Base-by-base conservation (phyloP, 192 early-diverging fungal species). In the Umbelopsis ramanniana region DNA sequence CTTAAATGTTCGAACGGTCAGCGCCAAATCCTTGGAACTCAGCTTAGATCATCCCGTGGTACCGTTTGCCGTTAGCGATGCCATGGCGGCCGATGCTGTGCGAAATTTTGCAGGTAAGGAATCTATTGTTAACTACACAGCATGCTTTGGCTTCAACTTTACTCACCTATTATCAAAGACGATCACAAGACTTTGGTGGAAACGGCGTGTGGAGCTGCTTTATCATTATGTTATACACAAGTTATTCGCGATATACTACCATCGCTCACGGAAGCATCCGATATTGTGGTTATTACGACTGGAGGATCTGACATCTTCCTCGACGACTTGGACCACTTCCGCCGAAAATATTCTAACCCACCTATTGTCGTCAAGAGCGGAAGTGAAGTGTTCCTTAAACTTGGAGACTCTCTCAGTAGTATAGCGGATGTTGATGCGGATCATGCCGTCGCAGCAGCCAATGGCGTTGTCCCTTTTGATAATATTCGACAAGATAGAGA, bases 341-440 rank as follows among this genome's bases (percentile, higher is more conserved):
- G 86, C 37, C 81, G 86, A 66, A 79, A 82, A 66, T 91, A 88
- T 67, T 77, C 85, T 6, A 84, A 83, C 38, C 83, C 91, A 26
- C 86, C 89, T 19, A 91, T 88, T 29, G 86, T 90, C 71, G 91
- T 90, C 40, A 87, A 88, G 71, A 89, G 86, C 23, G 91, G 91
- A 0, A 81, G 86, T n/a, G 89, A 92, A 35, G 86, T 90, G 17
- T 87, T 83, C 43, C 74, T 86, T 43, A 83, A 83, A 66, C 76
- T 86, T 71, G 82, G 75, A 10, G 79, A 79, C 45, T 75, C 75
- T 14, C 50, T 76, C n/a, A 72, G 45, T 26, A 47, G 67, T 23
- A 43, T 81, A 63, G 66, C 75, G 26, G 54, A 76, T 6, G 63
- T 76, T 10, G 69, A 80, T 68, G 46, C 69, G 11, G 72, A 74